Conservation (phyloP, 2,329 filamentous ascomycete species). For the Aureobasidium sp. region DNA sequence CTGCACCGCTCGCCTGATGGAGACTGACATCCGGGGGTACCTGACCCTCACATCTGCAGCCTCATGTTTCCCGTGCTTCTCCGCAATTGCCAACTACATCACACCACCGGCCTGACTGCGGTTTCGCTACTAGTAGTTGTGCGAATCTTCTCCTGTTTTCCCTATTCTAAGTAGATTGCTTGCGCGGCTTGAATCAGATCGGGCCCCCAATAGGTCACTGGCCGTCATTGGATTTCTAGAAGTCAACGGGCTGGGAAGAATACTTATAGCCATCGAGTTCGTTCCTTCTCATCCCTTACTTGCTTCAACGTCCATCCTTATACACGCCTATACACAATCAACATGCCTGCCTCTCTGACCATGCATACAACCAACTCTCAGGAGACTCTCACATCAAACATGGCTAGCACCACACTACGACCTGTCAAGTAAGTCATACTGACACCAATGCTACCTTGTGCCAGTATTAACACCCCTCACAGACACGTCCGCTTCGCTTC, state of each 20-base stretch:
- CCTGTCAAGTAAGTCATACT: background rate
- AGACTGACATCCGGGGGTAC: background rate
- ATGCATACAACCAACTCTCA: background rate
- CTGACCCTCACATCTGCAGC: constrained; percentile 1
- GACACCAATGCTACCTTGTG: background rate
- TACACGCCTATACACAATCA: background rate
- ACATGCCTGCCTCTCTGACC: background rate
- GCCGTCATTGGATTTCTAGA: constrained; percentile 10
- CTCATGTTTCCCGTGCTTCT: constrained; percentile 4
- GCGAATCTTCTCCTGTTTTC: constrained; percentile 6
- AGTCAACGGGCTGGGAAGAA: background rate
- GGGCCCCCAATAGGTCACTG: background rate
- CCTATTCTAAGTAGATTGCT: background rate
- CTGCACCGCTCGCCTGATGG: constrained; percentile 1
- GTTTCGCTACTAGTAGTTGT: background rate
- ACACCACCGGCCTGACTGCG: constrained; percentile 10
- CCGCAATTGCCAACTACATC: constrained; percentile 5
- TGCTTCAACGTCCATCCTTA: background rate
- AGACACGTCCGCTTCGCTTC: constrained; percentile 1
- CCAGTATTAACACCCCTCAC: background rate
- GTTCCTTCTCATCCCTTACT: background rate
- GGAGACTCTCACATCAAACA: background rate
- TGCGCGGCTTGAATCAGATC: constrained; percentile 5
- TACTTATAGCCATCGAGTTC: background rate
- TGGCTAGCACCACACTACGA: background rate